These are phyloP conservation scores for Scedosporium boydii DNA, from an alignment of 2,329 filamentous ascomycete species.

Conservation along the genomic window DNA sequence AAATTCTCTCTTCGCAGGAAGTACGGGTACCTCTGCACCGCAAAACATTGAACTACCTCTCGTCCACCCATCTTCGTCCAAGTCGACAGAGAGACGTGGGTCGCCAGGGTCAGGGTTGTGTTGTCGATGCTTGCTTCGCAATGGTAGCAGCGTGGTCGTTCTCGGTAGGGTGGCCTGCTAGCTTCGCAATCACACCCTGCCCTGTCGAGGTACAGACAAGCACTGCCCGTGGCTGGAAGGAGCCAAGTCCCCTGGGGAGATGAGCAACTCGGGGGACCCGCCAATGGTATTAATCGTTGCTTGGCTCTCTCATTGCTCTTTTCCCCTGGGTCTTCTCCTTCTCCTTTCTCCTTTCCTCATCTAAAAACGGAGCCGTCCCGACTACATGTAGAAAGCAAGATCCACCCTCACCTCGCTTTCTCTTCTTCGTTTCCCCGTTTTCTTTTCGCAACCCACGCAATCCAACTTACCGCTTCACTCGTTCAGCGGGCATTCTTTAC, in stretches of 20 bases:
- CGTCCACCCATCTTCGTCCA: neutral
- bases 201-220: neutral
- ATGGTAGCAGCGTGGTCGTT: neutral
- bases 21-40: neutral
- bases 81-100: neutral
- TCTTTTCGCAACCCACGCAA: conserved; percentile 27
- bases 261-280: neutral
- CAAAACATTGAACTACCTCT: neutral
- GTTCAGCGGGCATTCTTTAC: conserved; percentile 75
- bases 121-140: too few species aligned
- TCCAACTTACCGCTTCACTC: conserved; percentile 70
- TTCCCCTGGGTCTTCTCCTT: neutral
- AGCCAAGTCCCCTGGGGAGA: conserved; percentile 1
- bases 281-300: neutral
- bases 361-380: neutral
- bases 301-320: conserved; percentile 1
- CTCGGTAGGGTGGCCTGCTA: neutral
- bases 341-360: conserved; percentile 1
- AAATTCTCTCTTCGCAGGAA: neutral
- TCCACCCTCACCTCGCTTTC: neutral
- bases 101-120: neutral
- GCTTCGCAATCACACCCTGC: neutral
- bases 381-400: conserved; percentile 1
- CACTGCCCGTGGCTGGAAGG: neutral
- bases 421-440: conserved; percentile 19